phyloP scores from a whole-genome alignment of 1,284 basidiomycete genomes.

The Trametes polyzona region DNA sequence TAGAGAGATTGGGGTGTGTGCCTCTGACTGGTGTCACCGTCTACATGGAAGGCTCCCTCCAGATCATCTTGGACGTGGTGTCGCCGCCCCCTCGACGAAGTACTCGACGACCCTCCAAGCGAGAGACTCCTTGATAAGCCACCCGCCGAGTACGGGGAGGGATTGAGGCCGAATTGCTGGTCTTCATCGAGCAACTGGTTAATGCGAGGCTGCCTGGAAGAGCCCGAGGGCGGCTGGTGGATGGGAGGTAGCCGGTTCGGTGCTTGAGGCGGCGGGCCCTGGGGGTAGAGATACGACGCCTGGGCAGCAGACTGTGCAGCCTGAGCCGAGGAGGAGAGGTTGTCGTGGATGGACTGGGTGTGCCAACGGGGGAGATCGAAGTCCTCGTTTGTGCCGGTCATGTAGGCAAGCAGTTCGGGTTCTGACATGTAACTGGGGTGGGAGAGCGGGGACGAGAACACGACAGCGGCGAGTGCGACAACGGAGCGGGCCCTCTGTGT shows the following conservation, averaged over 20 bases:
- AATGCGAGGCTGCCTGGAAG: slow-evolving; percentile 62
- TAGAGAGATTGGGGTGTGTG: slow-evolving; percentile 56
- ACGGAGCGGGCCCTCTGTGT: slow-evolving; percentile 12
- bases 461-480: slow-evolving; percentile 3
- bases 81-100: slow-evolving; percentile 42
- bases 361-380: slow-evolving; percentile 84
- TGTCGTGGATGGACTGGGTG: slow-evolving; percentile 61
- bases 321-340: slow-evolving; percentile 64
- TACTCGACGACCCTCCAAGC: slow-evolving; percentile 44
- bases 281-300: slow-evolving; percentile 47
- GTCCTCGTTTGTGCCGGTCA: slow-evolving; percentile 57
- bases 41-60: slow-evolving; percentile 65
- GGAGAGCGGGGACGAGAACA: not conserved
- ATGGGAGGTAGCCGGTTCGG: slow-evolving; percentile 37
- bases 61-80: slow-evolving; percentile 64
- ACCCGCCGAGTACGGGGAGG: slow-evolving; percentile 57
- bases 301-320: slow-evolving; percentile 60
- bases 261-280: slow-evolving; percentile 48
- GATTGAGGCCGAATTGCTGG: slow-evolving; percentile 45
- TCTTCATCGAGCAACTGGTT: slow-evolving; percentile 69
- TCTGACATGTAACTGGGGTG: slow-evolving; percentile 46
- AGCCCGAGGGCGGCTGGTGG: slow-evolving; percentile 38
- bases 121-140: slow-evolving; percentile 68
- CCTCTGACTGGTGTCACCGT: slow-evolving; percentile 44
- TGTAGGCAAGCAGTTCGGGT: slow-evolving; percentile 55